These are phyloP conservation scores for Carallia pectinifolia DNA, from an alignment of 345 rosid genomes.

Conservation along the genomic window DNA sequence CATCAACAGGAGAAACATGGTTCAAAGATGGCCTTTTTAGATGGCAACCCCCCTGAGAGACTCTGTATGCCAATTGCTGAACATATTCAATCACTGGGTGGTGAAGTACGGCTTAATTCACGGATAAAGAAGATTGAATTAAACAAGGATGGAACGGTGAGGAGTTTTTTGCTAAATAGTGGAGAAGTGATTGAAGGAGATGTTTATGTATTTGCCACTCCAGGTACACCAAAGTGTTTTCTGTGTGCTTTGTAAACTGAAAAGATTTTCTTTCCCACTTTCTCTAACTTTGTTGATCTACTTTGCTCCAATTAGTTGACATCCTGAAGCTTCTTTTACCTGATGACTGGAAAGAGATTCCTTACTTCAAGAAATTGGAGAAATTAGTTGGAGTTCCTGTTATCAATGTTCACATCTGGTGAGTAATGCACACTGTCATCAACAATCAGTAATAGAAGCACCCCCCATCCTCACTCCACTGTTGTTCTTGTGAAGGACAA, in stretches of 20 bases:
- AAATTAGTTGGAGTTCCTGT: conserved; percentile 97
- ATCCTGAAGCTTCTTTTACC: conserved; percentile 85
- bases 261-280: not conserved
- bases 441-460: not conserved
- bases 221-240: conserved; percentile 50
- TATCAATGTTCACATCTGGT: conserved; percentile 96
- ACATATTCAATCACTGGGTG: conserved; percentile 74
- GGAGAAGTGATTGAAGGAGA: conserved; percentile 76
- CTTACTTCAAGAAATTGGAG: conserved; percentile 80
- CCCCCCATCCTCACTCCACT: not conserved
- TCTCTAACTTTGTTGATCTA: conserved; percentile 18
- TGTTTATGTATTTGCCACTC: conserved; percentile 82
- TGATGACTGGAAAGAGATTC: conserved; percentile 73
- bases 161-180: conserved; percentile 58
- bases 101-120: conserved; percentile 77
- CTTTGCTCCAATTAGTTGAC: conserved; percentile 56
- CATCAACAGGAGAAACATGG: conserved; percentile 86
- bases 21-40: conserved; percentile 96
- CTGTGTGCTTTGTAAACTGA: not conserved
- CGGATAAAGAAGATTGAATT: conserved; percentile 80
- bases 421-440: conserved; percentile 36
- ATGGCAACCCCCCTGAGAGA: conserved; percentile 96
- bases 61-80: conserved; percentile 83
- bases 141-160: conserved; percentile 74
- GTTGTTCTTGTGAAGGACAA: not conserved